A percentile compares a stretch with the other conserved stretches of the same genome.
Evolutionary conservation across 345 rosid species (phyloP).

Genomic region (Odontarrhena argentea): DNA sequence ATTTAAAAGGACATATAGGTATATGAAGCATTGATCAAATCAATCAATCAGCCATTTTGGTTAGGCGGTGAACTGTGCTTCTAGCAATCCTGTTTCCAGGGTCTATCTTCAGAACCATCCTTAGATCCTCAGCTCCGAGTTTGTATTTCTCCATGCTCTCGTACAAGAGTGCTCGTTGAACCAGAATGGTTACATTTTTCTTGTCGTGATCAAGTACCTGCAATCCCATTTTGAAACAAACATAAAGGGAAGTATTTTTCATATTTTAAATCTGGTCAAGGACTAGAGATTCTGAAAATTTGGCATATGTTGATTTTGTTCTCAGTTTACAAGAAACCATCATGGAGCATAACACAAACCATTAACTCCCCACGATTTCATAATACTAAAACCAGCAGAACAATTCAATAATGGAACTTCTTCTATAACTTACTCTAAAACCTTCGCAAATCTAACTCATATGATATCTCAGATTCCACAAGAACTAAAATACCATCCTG

Average conservation of each 20-base stretch:
- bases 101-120: slow-evolving; percentile 88
- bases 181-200: slow-evolving; percentile 66
- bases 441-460: slow-evolving; percentile 8
- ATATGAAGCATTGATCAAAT: background rate
- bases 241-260: background rate
- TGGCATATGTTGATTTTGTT: slow-evolving; percentile 9
- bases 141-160: slow-evolving; percentile 99
- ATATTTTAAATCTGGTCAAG: background rate
- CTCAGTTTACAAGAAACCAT: slow-evolving; percentile 2
- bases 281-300: slow-evolving; percentile 4
- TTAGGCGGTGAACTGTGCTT: slow-evolving; percentile 93
- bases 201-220: slow-evolving; percentile 82
- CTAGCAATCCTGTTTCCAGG: slow-evolving; percentile 86
- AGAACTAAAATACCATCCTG: slow-evolving; percentile 2
- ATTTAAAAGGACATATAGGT: background rate
- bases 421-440: slow-evolving; percentile 14
- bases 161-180: slow-evolving; percentile 90
- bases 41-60: slow-evolving; percentile 66
- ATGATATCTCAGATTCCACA: slow-evolving; percentile 9
- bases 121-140: slow-evolving; percentile 95
- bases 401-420: background rate
- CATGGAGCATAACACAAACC: slow-evolving; percentile 8
- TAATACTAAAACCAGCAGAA: background rate
- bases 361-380: background rate
- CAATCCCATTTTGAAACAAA: slow-evolving; percentile 29